These are phyloP conservation scores for Stachybotrys chartarum DNA, from an alignment of 2,329 filamentous ascomycete species.

Conservation along the genomic window DNA sequence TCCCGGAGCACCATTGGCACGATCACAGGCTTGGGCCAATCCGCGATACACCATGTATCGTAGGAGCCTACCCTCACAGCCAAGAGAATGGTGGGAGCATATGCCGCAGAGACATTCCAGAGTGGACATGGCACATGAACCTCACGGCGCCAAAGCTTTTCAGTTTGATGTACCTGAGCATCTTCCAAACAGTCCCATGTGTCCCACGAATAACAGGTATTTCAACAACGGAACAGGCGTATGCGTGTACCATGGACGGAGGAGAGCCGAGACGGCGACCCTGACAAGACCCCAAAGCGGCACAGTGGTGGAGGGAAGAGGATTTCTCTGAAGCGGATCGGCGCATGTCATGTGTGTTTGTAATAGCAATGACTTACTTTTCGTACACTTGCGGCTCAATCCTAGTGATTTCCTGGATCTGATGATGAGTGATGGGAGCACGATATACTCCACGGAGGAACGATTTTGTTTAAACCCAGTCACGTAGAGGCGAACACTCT, in stretches of 20 bases:
- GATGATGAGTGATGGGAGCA: too few species aligned
- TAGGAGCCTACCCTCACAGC: constrained; percentile 12
- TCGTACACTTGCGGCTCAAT: too few species aligned
- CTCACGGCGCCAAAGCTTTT: constrained; percentile 21
- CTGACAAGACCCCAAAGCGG: constrained; percentile 5
- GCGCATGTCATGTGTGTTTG: too few species aligned
- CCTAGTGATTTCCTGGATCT: too few species aligned
- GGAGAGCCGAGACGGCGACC: constrained; percentile 10
- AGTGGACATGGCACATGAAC: constrained; percentile 8
- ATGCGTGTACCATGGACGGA: constrained; percentile 43
- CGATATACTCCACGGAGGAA: too few species aligned
- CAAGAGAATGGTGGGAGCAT: constrained; percentile 30
- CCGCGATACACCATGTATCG: constrained; percentile 12
- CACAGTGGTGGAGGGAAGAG: not conserved
- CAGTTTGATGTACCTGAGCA: constrained; percentile 45
- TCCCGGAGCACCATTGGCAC: not conserved
- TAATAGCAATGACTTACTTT: too few species aligned
- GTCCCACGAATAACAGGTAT: constrained; percentile 39
- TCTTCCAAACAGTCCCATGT: constrained; percentile 42
- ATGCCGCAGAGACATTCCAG: constrained; percentile 11
- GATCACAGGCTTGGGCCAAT: constrained; percentile 3
- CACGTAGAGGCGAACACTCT: too few species aligned
- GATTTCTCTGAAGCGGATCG: too few species aligned
- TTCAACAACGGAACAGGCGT: constrained; percentile 36
- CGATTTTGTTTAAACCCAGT: too few species aligned